Base-by-base conservation (phyloP, 371 early-diverging fungal genomes). In the Vairimorpha apis region DNA sequence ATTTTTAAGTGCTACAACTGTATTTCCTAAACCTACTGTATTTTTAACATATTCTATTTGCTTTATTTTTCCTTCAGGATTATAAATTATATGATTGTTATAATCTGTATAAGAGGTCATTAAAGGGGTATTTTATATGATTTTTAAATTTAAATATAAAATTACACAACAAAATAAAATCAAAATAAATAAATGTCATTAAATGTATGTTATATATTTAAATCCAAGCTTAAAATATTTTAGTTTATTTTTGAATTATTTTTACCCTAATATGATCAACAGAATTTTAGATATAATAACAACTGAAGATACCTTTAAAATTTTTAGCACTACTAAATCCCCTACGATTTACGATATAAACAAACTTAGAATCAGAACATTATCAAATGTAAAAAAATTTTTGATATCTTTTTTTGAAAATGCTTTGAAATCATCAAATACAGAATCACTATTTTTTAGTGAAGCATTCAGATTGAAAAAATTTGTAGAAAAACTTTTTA, bases 31-130 rank as follows among this genome's bases (percentile, higher is more conserved):
- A 43, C 75, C 74, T 23, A 73, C 75, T 5, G 83, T 76, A 16
- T 75, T 58, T 29, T 68, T 53, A 3, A 79, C 69, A 41, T 65
- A 77, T 32, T 77, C 76, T 16, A 83, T 53, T 29, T 83, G 81
- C 55, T 72, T 62, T 32, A 83, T 66, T 64, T 74, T 75, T 37
- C 83, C 83, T 67, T 83, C 83, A 1, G 83, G 83, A 21, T 65
- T 79, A 64, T 74, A 83, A 67, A 81, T 74, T 23, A 59, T 69
- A 33, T 73, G 66, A 65, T 74, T 65, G 29, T 77, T 75, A 65
- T 82, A 82, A 63, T 70, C 65, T 49, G 67, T 70, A 8, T 63
- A 59, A 29, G 66, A 72, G 18, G 70, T 63, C 81, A 81, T 79
- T 21, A 35, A 4, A 13, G 55, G 65, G 65, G 4, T n/a, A n/a